phyloP scores from a whole-genome alignment of 2,329 filamentous ascomycete species.

The Verticillium longisporum region DNA sequence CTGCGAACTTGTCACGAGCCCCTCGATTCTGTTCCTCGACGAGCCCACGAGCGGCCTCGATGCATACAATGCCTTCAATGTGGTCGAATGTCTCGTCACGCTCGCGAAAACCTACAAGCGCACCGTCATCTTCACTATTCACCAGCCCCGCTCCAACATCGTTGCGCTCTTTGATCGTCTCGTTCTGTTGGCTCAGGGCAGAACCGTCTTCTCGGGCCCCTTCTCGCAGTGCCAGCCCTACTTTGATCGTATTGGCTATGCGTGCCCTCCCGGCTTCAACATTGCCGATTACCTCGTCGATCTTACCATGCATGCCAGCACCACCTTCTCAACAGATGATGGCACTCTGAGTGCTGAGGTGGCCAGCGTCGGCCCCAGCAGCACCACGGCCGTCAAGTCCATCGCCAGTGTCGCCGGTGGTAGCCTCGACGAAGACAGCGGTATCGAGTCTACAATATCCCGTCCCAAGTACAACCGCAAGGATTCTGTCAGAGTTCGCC shows the following conservation, averaged over 20 bases:
- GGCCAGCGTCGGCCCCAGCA: conserved; percentile 71
- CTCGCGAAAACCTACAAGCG: conserved; percentile 94
- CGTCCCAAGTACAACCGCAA: conserved; percentile 65
- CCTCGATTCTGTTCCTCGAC: conserved; percentile 93
- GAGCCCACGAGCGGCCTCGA: conserved; percentile 95
- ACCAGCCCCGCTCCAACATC: conserved; percentile 96
- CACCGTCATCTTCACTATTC: conserved; percentile 96
- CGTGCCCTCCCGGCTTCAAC: conserved; percentile 94
- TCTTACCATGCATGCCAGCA: conserved; percentile 89
- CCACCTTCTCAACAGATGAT: conserved; percentile 52
- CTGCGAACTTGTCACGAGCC: conserved; percentile 94
- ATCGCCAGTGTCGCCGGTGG: conserved; percentile 75
- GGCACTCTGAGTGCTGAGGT: conserved; percentile 47
- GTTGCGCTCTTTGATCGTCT: conserved; percentile 93
- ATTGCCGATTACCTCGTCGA: conserved; percentile 98
- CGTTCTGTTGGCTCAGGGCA: conserved; percentile 82
- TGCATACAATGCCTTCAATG: conserved; percentile 96
- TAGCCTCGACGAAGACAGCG: conserved; percentile 64
- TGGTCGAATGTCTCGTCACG: conserved; percentile 90
- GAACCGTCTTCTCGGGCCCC: conserved; percentile 87
- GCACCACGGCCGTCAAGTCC: conserved; percentile 82
- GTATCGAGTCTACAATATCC: conserved; percentile 44
- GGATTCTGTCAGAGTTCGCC: conserved; percentile 75
- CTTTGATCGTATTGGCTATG: conserved; percentile 86
- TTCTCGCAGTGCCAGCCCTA: conserved; percentile 85